Conservation (phyloP, 768 basidiomycete species). For the Hygrophoropsis aurantiaca region DNA sequence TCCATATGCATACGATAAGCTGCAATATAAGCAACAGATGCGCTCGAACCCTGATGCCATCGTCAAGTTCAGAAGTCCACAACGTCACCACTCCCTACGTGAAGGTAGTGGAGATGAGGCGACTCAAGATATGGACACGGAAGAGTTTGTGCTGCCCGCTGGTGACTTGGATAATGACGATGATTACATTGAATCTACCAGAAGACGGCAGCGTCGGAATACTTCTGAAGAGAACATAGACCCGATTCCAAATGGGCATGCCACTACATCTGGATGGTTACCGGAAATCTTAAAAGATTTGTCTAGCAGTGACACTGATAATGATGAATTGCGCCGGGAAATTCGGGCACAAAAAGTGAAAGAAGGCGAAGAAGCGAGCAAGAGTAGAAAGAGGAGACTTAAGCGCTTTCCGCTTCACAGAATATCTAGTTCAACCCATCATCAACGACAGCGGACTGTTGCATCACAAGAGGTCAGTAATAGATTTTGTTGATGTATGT, state of each 20-base stretch:
- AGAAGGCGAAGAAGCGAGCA: slow-evolving; percentile 19
- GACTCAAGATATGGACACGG: slow-evolving; percentile 13
- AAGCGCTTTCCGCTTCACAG: slow-evolving; percentile 26
- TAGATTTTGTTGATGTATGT: too few relatives aligned
- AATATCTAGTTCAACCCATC: background rate
- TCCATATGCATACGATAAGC: slow-evolving; percentile 60
- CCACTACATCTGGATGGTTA: slow-evolving; percentile 19
- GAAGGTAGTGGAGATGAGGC: slow-evolving; percentile 29
- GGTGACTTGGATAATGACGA: slow-evolving; percentile 23
- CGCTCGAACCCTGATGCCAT: slow-evolving; percentile 65
- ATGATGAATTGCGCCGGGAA: slow-evolving; percentile 29
- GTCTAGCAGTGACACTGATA: slow-evolving; percentile 44
- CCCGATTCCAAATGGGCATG: background rate
- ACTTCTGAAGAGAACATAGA: background rate
- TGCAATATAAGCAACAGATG: slow-evolving; percentile 51
- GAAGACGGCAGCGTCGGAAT: slow-evolving; percentile 10
- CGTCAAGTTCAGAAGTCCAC: slow-evolving; percentile 46
- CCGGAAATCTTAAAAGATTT: slow-evolving; percentile 38
- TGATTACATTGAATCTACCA: slow-evolving; percentile 21
- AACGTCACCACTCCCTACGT: slow-evolving; percentile 20
- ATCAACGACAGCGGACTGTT: background rate
- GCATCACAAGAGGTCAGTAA: too few relatives aligned
- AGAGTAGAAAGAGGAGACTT: slow-evolving; percentile 14
- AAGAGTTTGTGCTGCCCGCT: slow-evolving; percentile 24
- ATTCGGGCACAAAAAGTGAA: slow-evolving; percentile 32